Conservation (phyloP, 2,329 filamentous ascomycete genomes). For the Arthroderma sp. region DNA sequence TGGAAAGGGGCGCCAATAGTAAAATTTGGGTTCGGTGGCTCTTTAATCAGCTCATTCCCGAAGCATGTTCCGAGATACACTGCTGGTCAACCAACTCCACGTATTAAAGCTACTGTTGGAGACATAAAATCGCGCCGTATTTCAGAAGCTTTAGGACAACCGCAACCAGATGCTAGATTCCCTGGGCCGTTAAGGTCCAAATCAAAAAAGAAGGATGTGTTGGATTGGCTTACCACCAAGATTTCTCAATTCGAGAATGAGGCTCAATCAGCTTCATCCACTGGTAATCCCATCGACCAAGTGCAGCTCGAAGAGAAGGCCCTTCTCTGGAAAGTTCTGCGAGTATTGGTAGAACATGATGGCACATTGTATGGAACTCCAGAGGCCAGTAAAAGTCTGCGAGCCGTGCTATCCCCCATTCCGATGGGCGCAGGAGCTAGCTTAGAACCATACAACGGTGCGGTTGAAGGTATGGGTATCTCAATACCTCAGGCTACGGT, state of each 20-base stretch:
- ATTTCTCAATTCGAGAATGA: constrained; percentile 59
- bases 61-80: constrained; percentile 78
- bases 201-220: constrained; percentile 86
- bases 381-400: constrained; percentile 59
- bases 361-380: constrained; percentile 63
- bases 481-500: neutral
- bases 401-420: constrained; percentile 55
- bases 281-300: constrained; percentile 36
- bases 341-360: constrained; percentile 73
- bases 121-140: constrained; percentile 66
- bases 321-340: constrained; percentile 75
- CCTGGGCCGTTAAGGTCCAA: constrained; percentile 83
- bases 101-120: constrained; percentile 69
- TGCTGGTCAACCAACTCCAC: constrained; percentile 56
- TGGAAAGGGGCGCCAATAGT: constrained; percentile 87
- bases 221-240: constrained; percentile 64
- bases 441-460: neutral
- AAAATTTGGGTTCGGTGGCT: constrained; percentile 76
- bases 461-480: neutral
- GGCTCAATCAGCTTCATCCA: constrained; percentile 33
- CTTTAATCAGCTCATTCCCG: constrained; percentile 72
- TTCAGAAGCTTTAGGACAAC: constrained; percentile 58
- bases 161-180: constrained; percentile 64
- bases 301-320: constrained; percentile 63
- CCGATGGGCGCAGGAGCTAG: neutral